Evolutionary conservation across 108 stramenopile genomes (phyloP).

Genomic region (Skeletonema potamos): DNA sequence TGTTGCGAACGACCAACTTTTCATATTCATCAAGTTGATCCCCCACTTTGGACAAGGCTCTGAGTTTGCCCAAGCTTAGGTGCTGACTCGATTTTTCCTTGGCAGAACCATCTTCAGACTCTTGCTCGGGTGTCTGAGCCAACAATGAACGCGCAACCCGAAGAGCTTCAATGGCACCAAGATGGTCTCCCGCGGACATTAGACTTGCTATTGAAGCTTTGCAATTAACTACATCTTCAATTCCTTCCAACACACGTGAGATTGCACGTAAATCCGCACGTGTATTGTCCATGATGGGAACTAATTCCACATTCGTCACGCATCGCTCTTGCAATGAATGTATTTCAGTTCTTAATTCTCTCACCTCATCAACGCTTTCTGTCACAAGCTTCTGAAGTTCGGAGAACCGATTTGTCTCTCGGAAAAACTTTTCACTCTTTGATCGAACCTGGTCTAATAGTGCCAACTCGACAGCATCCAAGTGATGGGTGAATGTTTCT

Average conservation of each 20-base stretch:
- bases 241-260: conserved; percentile 61
- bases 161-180: conserved; percentile 78
- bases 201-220: conserved; percentile 71
- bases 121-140: conserved; percentile 16
- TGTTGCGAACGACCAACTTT: conserved; percentile 71
- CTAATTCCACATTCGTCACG: conserved; percentile 56
- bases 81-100: conserved; percentile 20
- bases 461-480: conserved; percentile 81
- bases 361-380: conserved; percentile 66
- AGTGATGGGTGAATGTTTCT: conserved; percentile 63
- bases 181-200: conserved; percentile 69
- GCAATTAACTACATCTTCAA: conserved; percentile 67
- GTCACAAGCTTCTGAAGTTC: conserved; percentile 69
- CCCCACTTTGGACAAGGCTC: conserved; percentile 58
- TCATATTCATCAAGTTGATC: conserved; percentile 83
- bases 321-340: conserved; percentile 53
- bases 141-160: conserved; percentile 63
- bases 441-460: conserved; percentile 79
- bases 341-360: conserved; percentile 45
- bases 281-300: conserved; percentile 53
- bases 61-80: conserved; percentile 49
- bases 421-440: conserved; percentile 78
- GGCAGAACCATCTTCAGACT: not conserved
- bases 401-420: conserved; percentile 84
- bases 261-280: conserved; percentile 62